Percentiles rank a stretch among this genome's conserved stretches.
These are phyloP conservation scores for Litchi chinensis DNA, from an alignment of 345 rosid genomes.

Conservation along the genomic window DNA sequence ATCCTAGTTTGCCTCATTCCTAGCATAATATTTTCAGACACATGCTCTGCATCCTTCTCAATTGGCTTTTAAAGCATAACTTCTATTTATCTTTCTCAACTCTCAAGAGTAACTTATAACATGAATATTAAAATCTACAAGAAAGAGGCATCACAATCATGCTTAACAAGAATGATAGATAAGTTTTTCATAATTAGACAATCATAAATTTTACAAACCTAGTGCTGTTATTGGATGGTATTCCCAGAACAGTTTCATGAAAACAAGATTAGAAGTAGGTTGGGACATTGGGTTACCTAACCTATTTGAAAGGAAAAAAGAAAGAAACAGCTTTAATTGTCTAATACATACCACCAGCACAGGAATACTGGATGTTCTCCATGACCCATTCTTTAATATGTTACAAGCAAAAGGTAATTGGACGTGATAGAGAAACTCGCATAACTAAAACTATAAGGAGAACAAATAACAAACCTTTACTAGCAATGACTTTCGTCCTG, in stretches of 20 bases:
- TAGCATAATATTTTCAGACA: background rate
- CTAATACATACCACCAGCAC: background rate
- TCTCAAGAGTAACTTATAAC: background rate
- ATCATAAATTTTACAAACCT: background rate
- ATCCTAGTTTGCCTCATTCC: background rate
- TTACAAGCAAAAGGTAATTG: background rate
- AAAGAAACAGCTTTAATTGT: background rate
- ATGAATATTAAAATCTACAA: background rate
- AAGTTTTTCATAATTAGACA: background rate
- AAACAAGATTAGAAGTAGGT: background rate
- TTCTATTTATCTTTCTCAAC: background rate
- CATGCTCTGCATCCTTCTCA: background rate
- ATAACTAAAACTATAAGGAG: background rate
- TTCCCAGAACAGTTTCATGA: background rate
- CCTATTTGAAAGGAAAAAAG: background rate
- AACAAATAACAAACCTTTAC: slow-evolving; percentile 62
- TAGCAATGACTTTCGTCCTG: slow-evolving; percentile 68
- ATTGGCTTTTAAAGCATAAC: background rate
- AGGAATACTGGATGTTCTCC: background rate
- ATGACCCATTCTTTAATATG: background rate
- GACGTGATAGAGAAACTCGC: background rate
- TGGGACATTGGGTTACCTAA: background rate
- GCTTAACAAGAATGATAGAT: background rate
- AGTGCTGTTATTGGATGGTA: background rate
- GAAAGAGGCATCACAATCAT: background rate